Evolutionary conservation across 1,139 yeast genomes (phyloP).

Genomic region (Blastobotrys malaysiensis): DNA sequence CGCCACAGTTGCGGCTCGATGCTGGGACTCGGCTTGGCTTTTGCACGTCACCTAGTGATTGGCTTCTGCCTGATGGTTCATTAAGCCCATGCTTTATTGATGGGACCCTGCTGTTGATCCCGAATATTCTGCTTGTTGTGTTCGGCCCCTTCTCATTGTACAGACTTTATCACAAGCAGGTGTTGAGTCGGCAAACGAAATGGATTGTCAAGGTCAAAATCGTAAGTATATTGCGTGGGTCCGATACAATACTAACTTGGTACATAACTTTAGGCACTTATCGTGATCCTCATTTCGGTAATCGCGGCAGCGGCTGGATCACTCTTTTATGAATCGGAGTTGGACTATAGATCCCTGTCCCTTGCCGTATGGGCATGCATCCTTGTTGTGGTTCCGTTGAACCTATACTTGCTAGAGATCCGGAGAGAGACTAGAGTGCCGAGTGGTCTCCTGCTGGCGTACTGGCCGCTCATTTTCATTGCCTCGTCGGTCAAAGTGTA

Average conservation of each 20-base stretch:
- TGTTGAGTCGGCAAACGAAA: slow-evolving; percentile 26
- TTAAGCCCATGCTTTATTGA: slow-evolving; percentile 76
- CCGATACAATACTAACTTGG: background rate
- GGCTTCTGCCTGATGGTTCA: slow-evolving; percentile 49
- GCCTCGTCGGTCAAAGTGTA: slow-evolving; percentile 43
- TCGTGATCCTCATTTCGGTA: background rate
- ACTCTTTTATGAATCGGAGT: slow-evolving; percentile 1
- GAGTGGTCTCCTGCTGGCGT: slow-evolving; percentile 59
- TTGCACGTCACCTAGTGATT: background rate
- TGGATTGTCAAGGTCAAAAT: slow-evolving; percentile 37
- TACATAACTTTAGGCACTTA: background rate
- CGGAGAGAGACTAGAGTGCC: slow-evolving; percentile 53
- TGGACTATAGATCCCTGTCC: slow-evolving; percentile 27
- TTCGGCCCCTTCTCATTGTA: slow-evolving; percentile 45
- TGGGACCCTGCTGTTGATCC: slow-evolving; percentile 50
- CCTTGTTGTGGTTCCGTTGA: slow-evolving; percentile 2
- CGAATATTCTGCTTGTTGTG: slow-evolving; percentile 48
- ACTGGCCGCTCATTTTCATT: slow-evolving; percentile 58
- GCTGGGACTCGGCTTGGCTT: background rate
- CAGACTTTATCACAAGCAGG: slow-evolving; percentile 15
- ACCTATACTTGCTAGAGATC: slow-evolving; percentile 66
- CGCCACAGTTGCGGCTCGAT: background rate
- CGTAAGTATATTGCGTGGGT: slow-evolving; percentile 26
- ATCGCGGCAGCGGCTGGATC: background rate
- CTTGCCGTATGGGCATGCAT: slow-evolving; percentile 1